A percentile compares a stretch with the other conserved stretches of the same genome.
Conservation (phyloP, 2,329 filamentous ascomycete genomes). For the Zymoseptoria crescenta region DNA sequence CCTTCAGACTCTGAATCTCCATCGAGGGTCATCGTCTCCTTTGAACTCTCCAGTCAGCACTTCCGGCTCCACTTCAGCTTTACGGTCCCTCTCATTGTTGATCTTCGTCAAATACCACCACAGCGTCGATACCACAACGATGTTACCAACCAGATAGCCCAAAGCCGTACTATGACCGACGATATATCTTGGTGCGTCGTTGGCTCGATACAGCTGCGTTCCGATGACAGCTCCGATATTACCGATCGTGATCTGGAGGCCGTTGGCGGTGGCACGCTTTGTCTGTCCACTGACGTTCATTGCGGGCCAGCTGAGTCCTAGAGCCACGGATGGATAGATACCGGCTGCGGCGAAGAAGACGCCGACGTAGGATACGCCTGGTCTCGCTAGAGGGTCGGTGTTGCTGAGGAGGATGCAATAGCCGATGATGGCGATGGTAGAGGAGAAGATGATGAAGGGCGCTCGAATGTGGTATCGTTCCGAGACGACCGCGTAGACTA, state of each 20-base stretch:
- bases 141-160: constrained; percentile 54
- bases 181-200: constrained; percentile 54
- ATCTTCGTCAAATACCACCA: constrained; percentile 50
- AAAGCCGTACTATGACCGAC: constrained; percentile 61
- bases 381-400: constrained; percentile 34
- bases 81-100: constrained; percentile 47
- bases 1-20: constrained; percentile 45
- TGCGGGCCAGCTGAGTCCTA: constrained; percentile 61
- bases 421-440: constrained; percentile 29
- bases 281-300: constrained; percentile 62
- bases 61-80: constrained; percentile 40
- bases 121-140: constrained; percentile 45
- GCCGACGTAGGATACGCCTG: constrained; percentile 32
- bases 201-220: constrained; percentile 59
- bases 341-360: constrained; percentile 44
- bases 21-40: constrained; percentile 57
- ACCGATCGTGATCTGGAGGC: constrained; percentile 64
- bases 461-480: constrained; percentile 52
- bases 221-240: constrained; percentile 62
- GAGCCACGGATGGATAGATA: constrained; percentile 58
- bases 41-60: constrained; percentile 48
- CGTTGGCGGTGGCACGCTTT: constrained; percentile 60
- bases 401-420: constrained; percentile 33
- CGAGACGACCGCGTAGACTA: constrained; percentile 52
- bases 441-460: constrained; percentile 54